Base-by-base conservation (phyloP, 306 rosid genomes). In the Cicer arietinum region DNA sequence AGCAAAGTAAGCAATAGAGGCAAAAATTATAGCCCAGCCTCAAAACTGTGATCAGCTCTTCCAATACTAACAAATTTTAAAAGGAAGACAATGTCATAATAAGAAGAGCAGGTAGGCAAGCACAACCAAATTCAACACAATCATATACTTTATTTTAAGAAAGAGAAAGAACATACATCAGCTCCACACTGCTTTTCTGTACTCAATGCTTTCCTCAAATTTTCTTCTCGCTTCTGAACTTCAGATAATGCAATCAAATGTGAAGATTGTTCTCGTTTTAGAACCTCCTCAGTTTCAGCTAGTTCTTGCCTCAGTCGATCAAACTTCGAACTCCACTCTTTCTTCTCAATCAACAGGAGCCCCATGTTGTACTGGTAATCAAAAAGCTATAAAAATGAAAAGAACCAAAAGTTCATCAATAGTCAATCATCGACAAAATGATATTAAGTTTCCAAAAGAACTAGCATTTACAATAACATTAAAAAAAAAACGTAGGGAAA, bases 361-460 rank as follows among this genome's bases (percentile, higher is more conserved):
- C 99, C 99, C 95, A 95, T 88, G 80, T 84, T 95, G 85, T 92
- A 73, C 74, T 95, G 97, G 79, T 95, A 95, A 81, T 92, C 93
- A 81, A 83, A 85, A 78, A 95, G 93, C 99, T 95, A 83, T 76
- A 62, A 73, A 78, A 64, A 53, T 11, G 10, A 72, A 61, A 65
- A 42, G 59, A 73, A 77, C 37, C n/a, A 46, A 68, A 53, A 65
- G 12, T 67, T 69, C 22, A 63, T 69, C 51, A 77, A 47, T 20
- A 45, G 41, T 64, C 64, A 81, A 69, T 50, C 61, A 69, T 68
- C 62, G n/a, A 25, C 42, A 25, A 60, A 46, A 73, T 66, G 63
- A 47, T n/a, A 77, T 10, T 43, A 62, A 65, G 45, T 43, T 56
- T 76, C 50, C 57, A 20, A 59, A 65, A 17, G 7, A 71, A 50